Percentiles rank a stretch among this genome's conserved stretches.
Evolutionary conservation across 495 filamentous ascomycete species (phyloP).

Genomic region (Trichoderma orchidacearum): DNA sequence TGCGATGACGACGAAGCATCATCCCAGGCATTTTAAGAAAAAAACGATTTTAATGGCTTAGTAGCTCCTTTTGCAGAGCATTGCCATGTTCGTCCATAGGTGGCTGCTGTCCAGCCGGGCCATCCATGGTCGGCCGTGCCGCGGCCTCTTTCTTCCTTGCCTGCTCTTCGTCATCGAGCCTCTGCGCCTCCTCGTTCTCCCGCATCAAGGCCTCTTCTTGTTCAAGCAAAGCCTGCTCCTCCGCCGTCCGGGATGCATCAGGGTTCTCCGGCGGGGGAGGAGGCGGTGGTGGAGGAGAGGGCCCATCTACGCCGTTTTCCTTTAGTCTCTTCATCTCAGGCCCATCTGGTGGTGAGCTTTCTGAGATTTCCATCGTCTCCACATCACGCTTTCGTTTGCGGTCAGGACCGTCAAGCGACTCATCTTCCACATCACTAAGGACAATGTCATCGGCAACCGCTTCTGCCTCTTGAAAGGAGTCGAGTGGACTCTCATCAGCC

Average conservation of each 20-base stretch:
- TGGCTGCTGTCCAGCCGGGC: background rate
- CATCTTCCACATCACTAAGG: conserved; percentile 44
- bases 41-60: background rate
- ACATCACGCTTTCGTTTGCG: conserved; percentile 54
- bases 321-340: conserved; percentile 35
- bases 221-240: conserved; percentile 25
- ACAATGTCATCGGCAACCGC: conserved; percentile 29
- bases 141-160: conserved; percentile 3
- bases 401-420: conserved; percentile 20
- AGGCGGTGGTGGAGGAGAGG: conserved; percentile 26
- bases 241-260: conserved; percentile 7
- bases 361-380: conserved; percentile 14
- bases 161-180: conserved; percentile 26
- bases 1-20: background rate
- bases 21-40: background rate
- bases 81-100: background rate
- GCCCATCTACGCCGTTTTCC: conserved; percentile 22
- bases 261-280: conserved; percentile 23
- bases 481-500: conserved; percentile 15
- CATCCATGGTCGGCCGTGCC: background rate
- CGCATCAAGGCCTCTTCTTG: conserved; percentile 21
- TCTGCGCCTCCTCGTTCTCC: conserved; percentile 28
- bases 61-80: background rate
- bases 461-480: background rate
- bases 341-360: conserved; percentile 22